Base-by-base conservation (phyloP, 805 yeast genomes). In the Aciculoconidium aculeatum region DNA sequence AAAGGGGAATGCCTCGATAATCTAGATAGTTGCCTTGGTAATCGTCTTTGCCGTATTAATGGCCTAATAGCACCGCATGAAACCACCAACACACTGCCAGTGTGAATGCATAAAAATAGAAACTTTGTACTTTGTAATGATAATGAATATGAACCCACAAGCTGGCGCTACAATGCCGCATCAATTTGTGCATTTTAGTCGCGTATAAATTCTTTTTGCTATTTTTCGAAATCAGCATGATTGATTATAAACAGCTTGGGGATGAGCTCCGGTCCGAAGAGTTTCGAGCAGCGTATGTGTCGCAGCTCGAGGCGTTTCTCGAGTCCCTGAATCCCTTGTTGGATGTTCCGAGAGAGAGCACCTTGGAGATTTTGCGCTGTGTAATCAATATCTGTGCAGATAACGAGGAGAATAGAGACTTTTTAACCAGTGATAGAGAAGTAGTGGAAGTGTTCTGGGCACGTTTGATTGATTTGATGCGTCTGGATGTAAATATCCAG, bases 341-440 rank as follows among this genome's bases (percentile, higher is more conserved):
- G 15, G 9, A 13, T 4, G 15, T 17, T 3, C 17, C 8, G 18
- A 18, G 6, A 4, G 20, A 16, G 10, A 10, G 9, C 17, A 8
- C 16, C 4, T 32, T 39, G 7, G 53, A 54, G 14, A 38, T 39
- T 3, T 39, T 57, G 11, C 35, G 67, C 25, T 58, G 51, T 3
- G 36, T 60, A 12, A 45, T 64, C 33, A 64, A 64, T 27, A 43
- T 49, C 27, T 35, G 53, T 16, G 69, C 70, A 3, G 58, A 56
- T 36, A 58, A 49, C 34, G 61, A 41, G 17, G 39, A 34, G 8
- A 51, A 50, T 34, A 18, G 55, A 9, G 19, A 18, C 4, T 30
- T 15, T 14, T 22, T 40, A 9, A 22, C 30, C 9, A 7, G 17
- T 5, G 24, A 26, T 6, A 6, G 19, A 7, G 15, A 15, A 1